phyloP scores from a whole-genome alignment of 208 protist genomes.

The Tritrichomonas musculus region DNA sequence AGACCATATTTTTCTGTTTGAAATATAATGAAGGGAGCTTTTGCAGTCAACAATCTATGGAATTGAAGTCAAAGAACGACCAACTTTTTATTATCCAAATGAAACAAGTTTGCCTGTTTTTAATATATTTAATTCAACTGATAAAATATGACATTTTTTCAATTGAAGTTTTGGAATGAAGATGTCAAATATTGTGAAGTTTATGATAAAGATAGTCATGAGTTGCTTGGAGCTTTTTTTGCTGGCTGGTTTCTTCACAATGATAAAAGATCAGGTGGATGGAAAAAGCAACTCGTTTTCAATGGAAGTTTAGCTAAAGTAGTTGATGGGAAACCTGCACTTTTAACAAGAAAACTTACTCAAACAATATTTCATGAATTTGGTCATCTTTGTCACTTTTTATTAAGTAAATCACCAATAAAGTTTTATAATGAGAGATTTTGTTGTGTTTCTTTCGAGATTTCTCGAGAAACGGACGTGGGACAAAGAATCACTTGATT shows the following conservation, averaged over 20 bases:
- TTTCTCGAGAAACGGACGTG: neutral
- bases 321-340: neutral
- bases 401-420: neutral
- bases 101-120: too few relatives aligned
- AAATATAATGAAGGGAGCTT: neutral
- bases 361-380: constrained; percentile 6
- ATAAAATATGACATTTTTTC: neutral
- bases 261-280: neutral
- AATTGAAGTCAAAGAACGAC: neutral
- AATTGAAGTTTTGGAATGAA: neutral
- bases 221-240: neutral
- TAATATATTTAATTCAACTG: too few relatives aligned
- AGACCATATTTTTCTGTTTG: neutral
- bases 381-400: neutral
- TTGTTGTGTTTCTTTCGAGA: neutral
- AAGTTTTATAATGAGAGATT: neutral
- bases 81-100: neutral
- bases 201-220: neutral
- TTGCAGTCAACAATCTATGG: neutral
- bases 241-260: neutral
- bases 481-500: neutral
- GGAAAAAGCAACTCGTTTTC: neutral
- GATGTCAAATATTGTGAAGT: neutral
- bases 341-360: neutral
- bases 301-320: neutral